Evolutionary conservation across 1,284 basidiomycete genomes (phyloP).

Genomic region (Cystobasidium sp.): DNA sequence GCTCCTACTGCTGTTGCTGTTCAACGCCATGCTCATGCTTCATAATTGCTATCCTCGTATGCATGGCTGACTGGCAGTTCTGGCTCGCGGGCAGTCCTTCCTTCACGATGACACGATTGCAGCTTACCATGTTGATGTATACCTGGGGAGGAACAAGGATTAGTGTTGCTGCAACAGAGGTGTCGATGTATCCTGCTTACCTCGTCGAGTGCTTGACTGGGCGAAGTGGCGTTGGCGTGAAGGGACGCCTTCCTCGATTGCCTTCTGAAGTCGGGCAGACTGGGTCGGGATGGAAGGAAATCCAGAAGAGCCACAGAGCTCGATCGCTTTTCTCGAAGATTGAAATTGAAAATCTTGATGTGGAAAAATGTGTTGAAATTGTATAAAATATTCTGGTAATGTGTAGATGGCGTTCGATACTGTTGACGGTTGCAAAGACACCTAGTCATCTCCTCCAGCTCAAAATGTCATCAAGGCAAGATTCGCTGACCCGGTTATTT

Average conservation of each 20-base stretch:
- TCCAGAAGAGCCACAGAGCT: neutral
- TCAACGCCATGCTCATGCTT: no score
- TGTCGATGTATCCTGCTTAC: neutral
- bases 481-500: no score
- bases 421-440: neutral
- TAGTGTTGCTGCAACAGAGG: neutral
- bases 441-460: no score
- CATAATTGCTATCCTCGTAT: no score
- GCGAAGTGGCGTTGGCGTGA: slow-evolving; percentile 8
- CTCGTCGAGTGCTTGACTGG: slow-evolving; percentile 30
- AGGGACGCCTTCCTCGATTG: slow-evolving; percentile 9
- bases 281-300: slow-evolving; percentile 5
- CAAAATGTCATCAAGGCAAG: no score
- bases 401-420: neutral
- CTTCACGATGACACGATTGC: neutral
- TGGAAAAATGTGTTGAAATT: neutral
- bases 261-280: neutral
- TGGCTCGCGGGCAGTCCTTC: neutral
- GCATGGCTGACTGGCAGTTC: neutral
- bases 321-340: neutral
- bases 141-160: slow-evolving; percentile 9
- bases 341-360: neutral
- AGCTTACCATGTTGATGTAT: slow-evolving; percentile 32
- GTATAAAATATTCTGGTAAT: neutral
- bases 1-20: no score